These are phyloP conservation scores for Ogataea hybrid DNA, from an alignment of 1,139 yeast genomes.

Conservation along the genomic window DNA sequence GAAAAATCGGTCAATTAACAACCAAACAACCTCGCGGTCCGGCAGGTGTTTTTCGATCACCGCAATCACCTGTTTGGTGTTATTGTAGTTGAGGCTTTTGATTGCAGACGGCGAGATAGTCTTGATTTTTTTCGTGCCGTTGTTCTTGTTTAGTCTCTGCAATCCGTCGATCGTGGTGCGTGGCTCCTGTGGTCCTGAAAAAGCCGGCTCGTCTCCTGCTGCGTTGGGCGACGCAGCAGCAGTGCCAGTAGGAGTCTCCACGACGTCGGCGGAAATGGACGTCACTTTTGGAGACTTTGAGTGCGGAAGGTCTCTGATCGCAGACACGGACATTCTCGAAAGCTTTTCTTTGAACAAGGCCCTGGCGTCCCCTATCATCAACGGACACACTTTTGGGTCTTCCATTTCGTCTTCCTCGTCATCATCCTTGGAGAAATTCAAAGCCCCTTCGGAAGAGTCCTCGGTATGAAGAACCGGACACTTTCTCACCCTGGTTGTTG, in stretches of 20 bases:
- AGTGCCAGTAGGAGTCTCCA: constrained; percentile 10
- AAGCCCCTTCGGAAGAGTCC: constrained; percentile 1
- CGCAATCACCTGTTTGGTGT: constrained; percentile 34
- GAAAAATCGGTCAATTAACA: constrained; percentile 39
- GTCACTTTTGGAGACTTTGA: constrained; percentile 23
- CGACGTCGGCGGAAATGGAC: constrained; percentile 23
- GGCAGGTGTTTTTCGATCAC: constrained; percentile 42
- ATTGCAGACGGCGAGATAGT: constrained; percentile 30
- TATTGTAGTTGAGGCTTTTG: constrained; percentile 32
- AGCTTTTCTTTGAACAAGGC: constrained; percentile 33
- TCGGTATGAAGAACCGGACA: constrained; percentile 28
- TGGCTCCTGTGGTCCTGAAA: neutral
- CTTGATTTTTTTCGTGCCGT: constrained; percentile 24
- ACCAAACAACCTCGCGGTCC: constrained; percentile 34
- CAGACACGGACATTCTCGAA: constrained; percentile 30
- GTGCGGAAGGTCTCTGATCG: constrained; percentile 27
- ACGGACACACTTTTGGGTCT: constrained; percentile 38
- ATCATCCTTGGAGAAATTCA: constrained; percentile 7
- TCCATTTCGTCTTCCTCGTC: constrained; percentile 26
- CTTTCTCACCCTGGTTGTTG: constrained; percentile 15
- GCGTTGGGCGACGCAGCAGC: constrained; percentile 3
- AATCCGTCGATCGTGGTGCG: constrained; percentile 4
- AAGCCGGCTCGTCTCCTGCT: neutral
- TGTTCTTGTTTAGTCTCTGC: constrained; percentile 11
- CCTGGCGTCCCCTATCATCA: constrained; percentile 40